Conservation (phyloP, 2,329 filamentous ascomycete species). For the Penicillium oxalicum region DNA sequence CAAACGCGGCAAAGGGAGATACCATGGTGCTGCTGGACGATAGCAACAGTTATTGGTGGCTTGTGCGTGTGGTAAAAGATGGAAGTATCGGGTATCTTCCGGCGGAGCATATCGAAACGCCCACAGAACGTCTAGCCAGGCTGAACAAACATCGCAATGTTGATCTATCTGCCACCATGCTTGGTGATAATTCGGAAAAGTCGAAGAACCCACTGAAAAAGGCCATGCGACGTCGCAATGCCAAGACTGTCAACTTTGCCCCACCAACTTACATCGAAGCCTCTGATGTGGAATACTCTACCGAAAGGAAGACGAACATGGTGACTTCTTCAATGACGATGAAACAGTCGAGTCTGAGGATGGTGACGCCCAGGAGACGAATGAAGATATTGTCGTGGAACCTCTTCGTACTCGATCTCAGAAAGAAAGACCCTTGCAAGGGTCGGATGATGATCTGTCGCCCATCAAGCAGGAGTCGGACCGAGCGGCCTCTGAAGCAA, state of each 20-base stretch:
- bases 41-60: slow-evolving; percentile 99
- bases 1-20: slow-evolving; percentile 96
- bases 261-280: slow-evolving; percentile 83
- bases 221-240: slow-evolving; percentile 72
- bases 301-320: slow-evolving; percentile 60
- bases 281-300: slow-evolving; percentile 78
- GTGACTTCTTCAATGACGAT: slow-evolving; percentile 42
- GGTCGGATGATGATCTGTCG: slow-evolving; percentile 13
- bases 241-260: slow-evolving; percentile 81
- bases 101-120: slow-evolving; percentile 96
- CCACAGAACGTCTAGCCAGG: slow-evolving; percentile 85
- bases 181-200: slow-evolving; percentile 69
- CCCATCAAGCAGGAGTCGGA: slow-evolving; percentile 24
- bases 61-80: slow-evolving; percentile 94
- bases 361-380: slow-evolving; percentile 27
- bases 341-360: slow-evolving; percentile 41
- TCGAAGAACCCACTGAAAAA: slow-evolving; percentile 77
- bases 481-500: slow-evolving; percentile 31
- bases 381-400: slow-evolving; percentile 40
- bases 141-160: slow-evolving; percentile 98
- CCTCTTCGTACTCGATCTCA: slow-evolving; percentile 41
- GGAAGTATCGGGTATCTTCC: slow-evolving; percentile 95
- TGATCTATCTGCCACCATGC: slow-evolving; percentile 69
- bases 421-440: slow-evolving; percentile 29
- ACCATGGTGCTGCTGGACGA: slow-evolving; percentile 98